Percentiles rank a stretch among this genome's conserved stretches.
phyloP scores from a whole-genome alignment of 345 rosid genomes.

The Eucalyptus albens region DNA sequence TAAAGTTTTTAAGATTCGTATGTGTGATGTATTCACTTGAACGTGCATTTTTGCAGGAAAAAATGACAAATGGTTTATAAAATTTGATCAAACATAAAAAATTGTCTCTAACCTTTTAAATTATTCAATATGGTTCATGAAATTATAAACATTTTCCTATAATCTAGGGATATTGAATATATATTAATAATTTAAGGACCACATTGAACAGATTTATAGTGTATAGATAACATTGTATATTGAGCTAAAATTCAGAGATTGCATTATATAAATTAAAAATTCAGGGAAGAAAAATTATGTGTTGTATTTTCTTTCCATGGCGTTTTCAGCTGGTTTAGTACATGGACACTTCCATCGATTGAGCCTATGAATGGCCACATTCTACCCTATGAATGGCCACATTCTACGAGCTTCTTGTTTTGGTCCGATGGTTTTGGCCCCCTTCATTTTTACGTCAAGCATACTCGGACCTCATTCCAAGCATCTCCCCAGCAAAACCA shows the following conservation, averaged over 20 bases:
- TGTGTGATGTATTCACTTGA: not conserved
- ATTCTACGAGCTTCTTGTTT: not conserved
- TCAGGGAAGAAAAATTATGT: no score
- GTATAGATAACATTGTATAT: not conserved
- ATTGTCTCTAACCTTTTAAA: not conserved
- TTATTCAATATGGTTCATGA: not conserved
- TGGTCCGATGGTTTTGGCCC: not conserved
- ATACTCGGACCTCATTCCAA: not conserved
- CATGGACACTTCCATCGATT: not conserved
- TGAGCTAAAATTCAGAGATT: rapidly evolving
- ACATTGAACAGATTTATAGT: not conserved
- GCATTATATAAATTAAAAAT: not conserved
- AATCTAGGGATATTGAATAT: not conserved
- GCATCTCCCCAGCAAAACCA: not conserved
- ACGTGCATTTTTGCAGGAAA: not conserved
- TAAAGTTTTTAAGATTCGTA: not conserved
- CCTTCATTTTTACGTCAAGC: not conserved
- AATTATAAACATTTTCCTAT: not conserved
- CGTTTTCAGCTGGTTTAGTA: not conserved
- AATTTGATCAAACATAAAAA: not conserved
- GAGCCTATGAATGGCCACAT: no score
- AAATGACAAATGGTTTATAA: not conserved
- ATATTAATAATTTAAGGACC: no score
- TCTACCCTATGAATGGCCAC: not conserved
- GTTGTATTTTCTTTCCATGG: not conserved